phyloP scores from a whole-genome alignment of 345 rosid genomes.

The Eucalyptus dawsonii region DNA sequence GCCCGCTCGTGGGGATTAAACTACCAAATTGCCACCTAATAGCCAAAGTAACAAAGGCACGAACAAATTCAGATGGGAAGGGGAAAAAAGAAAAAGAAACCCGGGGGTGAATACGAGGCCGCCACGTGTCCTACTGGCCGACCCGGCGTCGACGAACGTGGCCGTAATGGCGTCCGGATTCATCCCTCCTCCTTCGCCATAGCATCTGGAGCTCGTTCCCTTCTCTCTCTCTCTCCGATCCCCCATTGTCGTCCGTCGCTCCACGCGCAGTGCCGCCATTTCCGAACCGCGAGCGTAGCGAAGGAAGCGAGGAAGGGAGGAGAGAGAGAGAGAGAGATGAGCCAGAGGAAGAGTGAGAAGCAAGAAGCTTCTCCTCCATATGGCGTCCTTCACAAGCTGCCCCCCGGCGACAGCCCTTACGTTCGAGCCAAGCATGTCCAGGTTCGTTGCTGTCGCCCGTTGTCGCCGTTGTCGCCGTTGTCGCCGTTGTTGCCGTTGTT shows the following conservation, averaged over 20 bases:
- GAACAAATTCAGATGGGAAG: neutral
- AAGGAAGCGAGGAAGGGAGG: neutral
- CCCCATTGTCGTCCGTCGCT: neutral
- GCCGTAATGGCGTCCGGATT: neutral
- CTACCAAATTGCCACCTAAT: neutral
- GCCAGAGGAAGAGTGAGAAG: slow-evolving; percentile 18
- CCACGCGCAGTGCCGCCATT: neutral
- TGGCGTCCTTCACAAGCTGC: slow-evolving; percentile 57
- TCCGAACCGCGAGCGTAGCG: neutral
- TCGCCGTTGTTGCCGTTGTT: neutral
- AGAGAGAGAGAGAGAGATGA: neutral
- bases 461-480: neutral
- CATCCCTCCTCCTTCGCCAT: neutral
- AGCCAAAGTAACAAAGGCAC: neutral
- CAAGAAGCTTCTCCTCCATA: slow-evolving; percentile 12
- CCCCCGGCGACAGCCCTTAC: slow-evolving; percentile 84
- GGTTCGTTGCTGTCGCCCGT: slow-evolving; percentile 11
- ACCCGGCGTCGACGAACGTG: neutral
- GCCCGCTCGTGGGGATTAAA: neutral
- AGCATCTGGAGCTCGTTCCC: neutral
- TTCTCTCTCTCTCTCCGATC: neutral
- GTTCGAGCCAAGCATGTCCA: slow-evolving; percentile 85
- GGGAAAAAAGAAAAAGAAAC: neutral
- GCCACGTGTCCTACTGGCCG: neutral
- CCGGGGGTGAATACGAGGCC: neutral